Evolutionary conservation across 148 eudicot species (phyloP).

Genomic region (Heliosperma pusillum): DNA sequence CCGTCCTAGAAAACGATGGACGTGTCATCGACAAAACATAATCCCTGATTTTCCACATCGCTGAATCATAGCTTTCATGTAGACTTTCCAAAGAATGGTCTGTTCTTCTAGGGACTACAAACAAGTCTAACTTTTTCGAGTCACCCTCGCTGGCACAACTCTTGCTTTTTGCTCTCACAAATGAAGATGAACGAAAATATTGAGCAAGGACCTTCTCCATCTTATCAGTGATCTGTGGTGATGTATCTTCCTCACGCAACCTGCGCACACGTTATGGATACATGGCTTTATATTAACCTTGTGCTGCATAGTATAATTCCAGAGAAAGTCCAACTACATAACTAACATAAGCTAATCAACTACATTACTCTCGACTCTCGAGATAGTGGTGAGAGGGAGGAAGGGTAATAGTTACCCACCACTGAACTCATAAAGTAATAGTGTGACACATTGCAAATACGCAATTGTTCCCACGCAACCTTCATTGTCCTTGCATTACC

Average conservation of each 20-base stretch:
- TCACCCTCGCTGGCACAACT: conserved; percentile 24
- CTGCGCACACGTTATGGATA: conserved; percentile 34
- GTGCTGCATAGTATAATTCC: background rate
- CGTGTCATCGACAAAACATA: conserved; percentile 71
- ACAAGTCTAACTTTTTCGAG: conserved; percentile 35
- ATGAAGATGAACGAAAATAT: conserved; percentile 65
- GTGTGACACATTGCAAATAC: background rate
- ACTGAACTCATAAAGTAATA: background rate
- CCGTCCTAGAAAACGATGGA: conserved; percentile 62
- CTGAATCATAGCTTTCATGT: conserved; percentile 55
- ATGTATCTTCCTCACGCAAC: conserved; percentile 56
- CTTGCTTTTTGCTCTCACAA: conserved; percentile 37
- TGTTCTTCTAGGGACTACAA: conserved; percentile 56
- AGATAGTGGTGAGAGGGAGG: background rate
- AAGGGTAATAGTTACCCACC: background rate
- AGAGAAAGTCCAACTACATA: too few relatives aligned
- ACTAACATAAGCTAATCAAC: too few relatives aligned
- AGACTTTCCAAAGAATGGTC: conserved; percentile 33
- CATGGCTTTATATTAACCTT: background rate
- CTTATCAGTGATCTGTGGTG: conserved; percentile 38
- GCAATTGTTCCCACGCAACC: background rate
- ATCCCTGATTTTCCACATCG: conserved; percentile 60
- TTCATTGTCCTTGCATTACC: background rate
- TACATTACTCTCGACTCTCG: too few relatives aligned
- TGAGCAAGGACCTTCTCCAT: conserved; percentile 52